Conservation (phyloP, 2,329 filamentous ascomycete genomes). For the Cytospora piceicola region DNA sequence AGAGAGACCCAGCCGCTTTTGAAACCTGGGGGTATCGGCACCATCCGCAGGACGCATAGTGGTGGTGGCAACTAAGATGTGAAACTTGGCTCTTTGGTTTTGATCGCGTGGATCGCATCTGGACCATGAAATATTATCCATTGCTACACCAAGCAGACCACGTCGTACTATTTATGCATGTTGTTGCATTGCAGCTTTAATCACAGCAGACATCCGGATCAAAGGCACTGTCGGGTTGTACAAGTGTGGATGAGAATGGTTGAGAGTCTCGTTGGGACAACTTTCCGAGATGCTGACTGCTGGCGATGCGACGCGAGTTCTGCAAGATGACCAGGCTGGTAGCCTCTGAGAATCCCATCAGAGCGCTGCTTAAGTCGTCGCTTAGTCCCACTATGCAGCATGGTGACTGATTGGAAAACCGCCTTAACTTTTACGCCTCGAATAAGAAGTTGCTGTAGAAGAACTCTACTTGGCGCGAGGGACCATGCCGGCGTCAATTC, state of each 20-base stretch:
- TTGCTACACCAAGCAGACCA: not conserved
- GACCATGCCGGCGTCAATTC: not conserved
- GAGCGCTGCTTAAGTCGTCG: not conserved
- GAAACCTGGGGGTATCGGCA: slow-evolving; percentile 54
- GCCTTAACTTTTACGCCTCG: not conserved
- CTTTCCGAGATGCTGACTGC: not conserved
- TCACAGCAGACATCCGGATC: not conserved
- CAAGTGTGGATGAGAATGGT: not conserved
- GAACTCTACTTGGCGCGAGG: not conserved
- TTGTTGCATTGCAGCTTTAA: not conserved
- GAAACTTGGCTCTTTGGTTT: not conserved
- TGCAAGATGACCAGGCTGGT: not conserved
- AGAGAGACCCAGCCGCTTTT: slow-evolving; percentile 56
- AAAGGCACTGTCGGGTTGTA: not conserved
- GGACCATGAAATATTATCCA: not conserved
- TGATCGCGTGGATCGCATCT: not conserved
- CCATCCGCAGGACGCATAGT: slow-evolving; percentile 45
- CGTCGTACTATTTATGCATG: not conserved
- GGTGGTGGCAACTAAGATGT: not conserved
- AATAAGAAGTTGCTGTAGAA: not conserved
- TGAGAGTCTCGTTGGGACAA: not conserved
- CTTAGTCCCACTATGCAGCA: not conserved
- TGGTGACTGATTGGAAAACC: not conserved
- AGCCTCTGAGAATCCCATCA: not conserved
- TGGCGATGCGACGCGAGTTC: not conserved